A percentile compares a stretch with the other conserved stretches of the same genome.
These are phyloP conservation scores for Litsea cubeba DNA, from an alignment of 164 flowering plant species.

Conservation along the genomic window DNA sequence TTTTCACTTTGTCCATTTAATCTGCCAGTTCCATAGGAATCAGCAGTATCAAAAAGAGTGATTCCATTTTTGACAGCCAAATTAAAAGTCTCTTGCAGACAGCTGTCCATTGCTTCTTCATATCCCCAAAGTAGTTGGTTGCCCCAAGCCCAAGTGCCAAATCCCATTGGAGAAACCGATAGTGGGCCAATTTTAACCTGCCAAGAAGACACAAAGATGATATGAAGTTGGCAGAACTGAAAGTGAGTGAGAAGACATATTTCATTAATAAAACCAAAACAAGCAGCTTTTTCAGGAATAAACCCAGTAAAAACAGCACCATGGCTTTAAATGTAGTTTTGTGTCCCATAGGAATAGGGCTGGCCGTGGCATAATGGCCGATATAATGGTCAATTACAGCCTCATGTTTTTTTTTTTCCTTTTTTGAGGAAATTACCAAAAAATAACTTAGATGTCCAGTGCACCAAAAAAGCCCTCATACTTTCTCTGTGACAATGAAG, in stretches of 20 bases:
- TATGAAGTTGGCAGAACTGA: not conserved
- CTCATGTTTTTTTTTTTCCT: too few species aligned
- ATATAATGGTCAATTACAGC: too few species aligned
- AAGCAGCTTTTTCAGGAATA: too few species aligned
- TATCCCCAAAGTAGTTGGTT: conserved; percentile 97
- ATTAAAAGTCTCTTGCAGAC: conserved; percentile 68
- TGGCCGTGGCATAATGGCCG: too few species aligned
- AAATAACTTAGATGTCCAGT: too few species aligned
- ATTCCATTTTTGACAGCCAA: conserved; percentile 79
- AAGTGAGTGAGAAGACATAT: not conserved
- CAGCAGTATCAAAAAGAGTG: conserved; percentile 90
- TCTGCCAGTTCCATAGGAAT: conserved; percentile 92
- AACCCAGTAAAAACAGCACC: too few species aligned
- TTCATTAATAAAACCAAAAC: not conserved
- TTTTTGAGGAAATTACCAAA: too few species aligned
- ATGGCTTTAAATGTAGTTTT: too few species aligned
- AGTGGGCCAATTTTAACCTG: conserved; percentile 82
- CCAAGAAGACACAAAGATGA: conserved; percentile 4
- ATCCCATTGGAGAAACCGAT: conserved; percentile 92
- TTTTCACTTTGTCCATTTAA: conserved; percentile 85
- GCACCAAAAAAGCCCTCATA: too few species aligned
- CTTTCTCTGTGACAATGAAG: too few species aligned
- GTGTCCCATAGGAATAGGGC: too few species aligned
- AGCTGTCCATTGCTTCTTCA: conserved; percentile 69
- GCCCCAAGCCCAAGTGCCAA: conserved; percentile 99